Percentiles rank a stretch among this genome's conserved stretches.
These are phyloP conservation scores for Lasiosphaeriaceae sp. DNA, from an alignment of 495 filamentous ascomycete genomes.

Conservation along the genomic window DNA sequence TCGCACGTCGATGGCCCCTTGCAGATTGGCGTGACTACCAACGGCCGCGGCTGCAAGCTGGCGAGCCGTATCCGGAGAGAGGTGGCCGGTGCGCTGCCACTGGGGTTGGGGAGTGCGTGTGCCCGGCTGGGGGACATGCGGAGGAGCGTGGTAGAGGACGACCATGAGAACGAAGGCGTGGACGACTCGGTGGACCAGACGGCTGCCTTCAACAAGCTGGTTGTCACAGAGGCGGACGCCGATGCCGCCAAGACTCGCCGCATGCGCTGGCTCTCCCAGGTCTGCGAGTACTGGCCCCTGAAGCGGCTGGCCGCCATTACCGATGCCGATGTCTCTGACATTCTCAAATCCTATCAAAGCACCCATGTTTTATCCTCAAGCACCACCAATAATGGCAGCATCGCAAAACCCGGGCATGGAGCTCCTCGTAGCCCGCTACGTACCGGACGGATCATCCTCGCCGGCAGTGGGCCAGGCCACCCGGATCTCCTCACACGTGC, in stretches of 20 bases:
- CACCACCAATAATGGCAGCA: background rate
- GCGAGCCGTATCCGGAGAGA: conserved; percentile 87
- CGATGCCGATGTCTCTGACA: conserved; percentile 69
- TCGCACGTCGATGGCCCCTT: conserved; percentile 86
- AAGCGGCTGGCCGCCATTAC: conserved; percentile 72
- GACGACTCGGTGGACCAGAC: conserved; percentile 82
- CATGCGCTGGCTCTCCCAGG: conserved; percentile 90
- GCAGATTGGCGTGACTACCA: conserved; percentile 94
- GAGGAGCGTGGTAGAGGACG: conserved; percentile 53
- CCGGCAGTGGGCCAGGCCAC: conserved; percentile 90
- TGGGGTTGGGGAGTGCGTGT: conserved; percentile 79
- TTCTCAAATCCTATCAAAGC: conserved; percentile 62
- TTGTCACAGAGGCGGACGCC: conserved; percentile 66
- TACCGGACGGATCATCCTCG: conserved; percentile 73
- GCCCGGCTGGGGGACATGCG: conserved; percentile 73
- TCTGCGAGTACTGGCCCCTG: conserved; percentile 98
- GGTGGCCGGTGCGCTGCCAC: conserved; percentile 73
- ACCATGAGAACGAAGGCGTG: conserved; percentile 57
- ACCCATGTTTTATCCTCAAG: background rate
- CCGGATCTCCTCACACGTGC: conserved; percentile 87
- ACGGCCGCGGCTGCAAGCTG: conserved; percentile 91
- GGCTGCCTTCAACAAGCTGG: conserved; percentile 79
- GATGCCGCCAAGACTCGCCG: conserved; percentile 74
- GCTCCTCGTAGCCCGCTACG: background rate
- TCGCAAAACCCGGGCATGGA: background rate